Evolutionary conservation across 108 stramenopile genomes (phyloP).

Genomic region (Chaetoceros tenuissimus): DNA sequence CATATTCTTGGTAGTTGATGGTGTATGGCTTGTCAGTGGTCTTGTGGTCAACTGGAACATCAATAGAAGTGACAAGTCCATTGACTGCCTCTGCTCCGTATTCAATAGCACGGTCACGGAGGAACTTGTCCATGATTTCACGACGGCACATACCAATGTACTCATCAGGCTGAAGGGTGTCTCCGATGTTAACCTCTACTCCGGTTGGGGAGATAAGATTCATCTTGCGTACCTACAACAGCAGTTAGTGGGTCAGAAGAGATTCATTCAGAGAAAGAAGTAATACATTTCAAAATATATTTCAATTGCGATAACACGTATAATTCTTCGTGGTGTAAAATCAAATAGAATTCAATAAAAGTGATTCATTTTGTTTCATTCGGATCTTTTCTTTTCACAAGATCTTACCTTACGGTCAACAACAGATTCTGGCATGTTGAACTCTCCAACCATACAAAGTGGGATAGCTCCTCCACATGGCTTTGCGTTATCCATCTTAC

Average conservation of each 20-base stretch:
- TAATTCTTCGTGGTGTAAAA: background rate
- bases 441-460: constrained; percentile 98
- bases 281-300: no score
- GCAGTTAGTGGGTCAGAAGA: background rate
- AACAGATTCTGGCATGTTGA: constrained; percentile 89
- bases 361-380: no score
- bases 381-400: no score
- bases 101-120: constrained; percentile 93
- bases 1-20: constrained; percentile 82
- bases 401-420: constrained; percentile 94
- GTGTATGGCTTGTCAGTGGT: constrained; percentile 67
- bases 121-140: constrained; percentile 93
- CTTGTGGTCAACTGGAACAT: constrained; percentile 84
- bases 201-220: constrained; percentile 96
- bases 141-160: constrained; percentile 99
- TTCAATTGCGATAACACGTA: background rate
- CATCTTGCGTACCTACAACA: constrained; percentile 85
- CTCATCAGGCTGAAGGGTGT: constrained; percentile 93
- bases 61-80: constrained; percentile 90
- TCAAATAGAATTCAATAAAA: background rate
- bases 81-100: constrained; percentile 89
- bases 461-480: constrained; percentile 98
- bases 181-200: constrained; percentile 95
- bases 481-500: constrained; percentile 99
- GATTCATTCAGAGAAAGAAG: background rate